Base-by-base conservation (phyloP, 305 asterid species). In the Solanum hybrid region DNA sequence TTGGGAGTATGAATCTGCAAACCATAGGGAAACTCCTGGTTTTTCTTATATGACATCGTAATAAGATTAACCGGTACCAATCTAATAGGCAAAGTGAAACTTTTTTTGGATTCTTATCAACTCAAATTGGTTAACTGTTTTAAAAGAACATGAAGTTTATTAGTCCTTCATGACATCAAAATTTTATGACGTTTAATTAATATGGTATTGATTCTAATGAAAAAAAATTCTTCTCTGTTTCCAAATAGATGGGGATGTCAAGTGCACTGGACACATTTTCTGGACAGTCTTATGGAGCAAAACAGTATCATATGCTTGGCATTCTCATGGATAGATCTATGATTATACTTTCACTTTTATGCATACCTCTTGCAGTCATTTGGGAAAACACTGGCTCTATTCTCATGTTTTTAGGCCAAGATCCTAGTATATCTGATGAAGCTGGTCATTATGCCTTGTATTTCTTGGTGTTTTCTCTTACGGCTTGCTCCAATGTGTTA, bases 211-310 rank as follows among this genome's bases (percentile, higher is more conserved):
- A 46, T 77, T 79, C 86, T 79, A 13, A 79, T n/a, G 56, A 10
- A 79, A 79, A 36, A 10, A 11, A 38, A 0, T 3, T 79, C 11
- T 79, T 10, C 31, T 16, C 10, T 79, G 11, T 87, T 81, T 76
- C 6, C 46, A 46, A 79, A 37, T 66, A 96, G 98, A 91, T 92
- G 94, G 99, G 99, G 35, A 92, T 95, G 99, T 90, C 96, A 12
- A 95, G 99, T 91, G 99, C 98, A 42, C 82, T 96, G 69, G 99
- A 96, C 91, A 95, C 99, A 7, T 90, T 96, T 34, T 96, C 96
- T 51, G 98, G 97, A 4, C 98, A 96, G 86, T 92, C 96, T 5
- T 93, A 91, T 80, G 98, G 98, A 89, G 99, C 96, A 31, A 94
- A 93, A 91, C 97, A 95, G 89, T 94, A 95, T 82, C 97, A 92